Base-by-base conservation (phyloP, 202 grass and related monocot species). In the Zoysia matrella region DNA sequence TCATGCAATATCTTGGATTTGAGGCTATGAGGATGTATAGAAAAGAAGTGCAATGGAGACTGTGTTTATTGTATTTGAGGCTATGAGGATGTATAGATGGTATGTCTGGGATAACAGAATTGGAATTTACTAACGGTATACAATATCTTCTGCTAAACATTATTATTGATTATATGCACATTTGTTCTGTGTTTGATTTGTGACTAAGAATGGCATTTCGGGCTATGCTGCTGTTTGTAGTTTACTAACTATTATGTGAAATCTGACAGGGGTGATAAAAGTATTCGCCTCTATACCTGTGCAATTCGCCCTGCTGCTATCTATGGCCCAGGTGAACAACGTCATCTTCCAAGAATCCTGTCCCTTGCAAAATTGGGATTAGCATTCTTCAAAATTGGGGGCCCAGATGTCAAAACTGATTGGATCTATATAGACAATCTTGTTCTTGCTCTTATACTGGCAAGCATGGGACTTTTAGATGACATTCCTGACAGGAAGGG, bases 371-470 rank as follows among this genome's bases (percentile, higher is more conserved):
- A 98, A 78, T 75, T 86, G 90, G 95, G 95, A 41, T 84, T 98
- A 30, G 51, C 88, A 71, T 84, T 86, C 22, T 95, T 98, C 80
- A 90, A 65, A 72, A 88, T 98, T 80, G 95, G 95, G 11, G 83
- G 63, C 67, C 30, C 88, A 83, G 86, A 80, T 87, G 78, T 98
- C 42, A 95, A 90, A 71, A 91, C 95, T 83, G 95, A 98, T 80
- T 98, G 92, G 92, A 89, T 98, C 36, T 95, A 95, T 85, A 72
- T 86, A n/a, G 95, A 98, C 52, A 95, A 98, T 84, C 86, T 98
- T 85, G 90, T 98, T 74, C 90, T 93, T 93, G 95, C 95, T 57
- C 60, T 98, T 42, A 95, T 95, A 84, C 85, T 88, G 71, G 89
- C 90, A 64, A 95, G 95, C 86, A 91, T 89, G 86, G 80, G 92